These are phyloP conservation scores for Caryopteris hybrid DNA, from an alignment of 305 asterid species.

Conservation along the genomic window DNA sequence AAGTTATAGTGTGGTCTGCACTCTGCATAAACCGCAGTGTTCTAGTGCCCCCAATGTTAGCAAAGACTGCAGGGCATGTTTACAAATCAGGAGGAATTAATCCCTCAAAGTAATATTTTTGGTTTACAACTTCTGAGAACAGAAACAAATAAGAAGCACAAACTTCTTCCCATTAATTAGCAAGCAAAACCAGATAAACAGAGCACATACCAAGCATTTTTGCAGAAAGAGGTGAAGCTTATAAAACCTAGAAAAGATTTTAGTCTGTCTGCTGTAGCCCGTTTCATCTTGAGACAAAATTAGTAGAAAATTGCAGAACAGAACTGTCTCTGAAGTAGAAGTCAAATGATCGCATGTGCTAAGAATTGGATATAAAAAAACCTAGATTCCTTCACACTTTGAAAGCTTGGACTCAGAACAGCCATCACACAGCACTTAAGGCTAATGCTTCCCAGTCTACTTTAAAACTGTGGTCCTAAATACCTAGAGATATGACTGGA, in stretches of 20 bases:
- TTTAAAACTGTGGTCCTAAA: neutral
- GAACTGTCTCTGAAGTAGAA: neutral
- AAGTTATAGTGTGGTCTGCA: neutral
- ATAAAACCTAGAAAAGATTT: neutral
- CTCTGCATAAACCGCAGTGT: neutral
- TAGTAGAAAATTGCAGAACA: neutral
- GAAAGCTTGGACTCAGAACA: neutral
- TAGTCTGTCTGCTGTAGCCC: neutral
- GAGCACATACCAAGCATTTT: neutral
- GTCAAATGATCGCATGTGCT: neutral
- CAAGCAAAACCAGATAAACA: neutral
- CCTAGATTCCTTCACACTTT: neutral
- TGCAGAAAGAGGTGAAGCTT: neutral
- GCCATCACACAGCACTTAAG: neutral
- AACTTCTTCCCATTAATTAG: neutral
- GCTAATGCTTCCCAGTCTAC: neutral
- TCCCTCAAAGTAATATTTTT: neutral
- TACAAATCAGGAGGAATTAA: neutral
- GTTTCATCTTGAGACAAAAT: neutral
- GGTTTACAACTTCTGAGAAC: neutral
- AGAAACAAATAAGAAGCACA: neutral
- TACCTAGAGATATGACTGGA: neutral
- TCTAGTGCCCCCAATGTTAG: neutral
- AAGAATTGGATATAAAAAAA: neutral
- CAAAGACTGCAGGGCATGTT: neutral